phyloP scores from a whole-genome alignment of 768 basidiomycete genomes.

The Tricholoma terreum region DNA sequence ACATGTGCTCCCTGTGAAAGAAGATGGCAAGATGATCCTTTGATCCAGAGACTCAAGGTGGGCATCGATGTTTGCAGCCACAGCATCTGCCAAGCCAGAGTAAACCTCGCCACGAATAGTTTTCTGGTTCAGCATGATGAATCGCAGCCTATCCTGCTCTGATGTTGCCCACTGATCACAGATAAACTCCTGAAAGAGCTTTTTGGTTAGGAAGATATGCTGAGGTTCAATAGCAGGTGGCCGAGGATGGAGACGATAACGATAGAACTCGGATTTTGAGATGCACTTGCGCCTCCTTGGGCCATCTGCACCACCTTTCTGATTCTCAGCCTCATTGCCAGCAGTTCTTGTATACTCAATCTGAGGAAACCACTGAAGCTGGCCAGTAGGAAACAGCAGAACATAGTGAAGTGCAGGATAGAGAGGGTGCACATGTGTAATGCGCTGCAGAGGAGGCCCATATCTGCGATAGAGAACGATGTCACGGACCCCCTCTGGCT shows the following conservation, averaged over 20 bases:
- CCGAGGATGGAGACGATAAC: constrained; percentile 26
- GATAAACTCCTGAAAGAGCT: constrained; percentile 38
- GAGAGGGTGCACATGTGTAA: constrained; percentile 31
- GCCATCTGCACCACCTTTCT: background rate
- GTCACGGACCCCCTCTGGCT: constrained; percentile 22
- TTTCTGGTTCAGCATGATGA: constrained; percentile 25
- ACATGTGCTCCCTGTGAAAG: constrained; percentile 30
- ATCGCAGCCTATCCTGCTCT: constrained; percentile 34
- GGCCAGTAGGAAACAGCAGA: constrained; percentile 39
- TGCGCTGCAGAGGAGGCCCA: constrained; percentile 21
- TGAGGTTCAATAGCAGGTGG: constrained; percentile 13
- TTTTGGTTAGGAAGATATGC: constrained; percentile 28
- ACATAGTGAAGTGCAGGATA: constrained; percentile 43
- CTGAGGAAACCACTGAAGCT: constrained; percentile 34
- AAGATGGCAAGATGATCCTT: constrained; percentile 34
- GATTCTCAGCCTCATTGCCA: background rate
- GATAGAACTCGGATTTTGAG: constrained; percentile 24
- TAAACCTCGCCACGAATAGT: constrained; percentile 31
- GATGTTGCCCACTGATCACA: constrained; percentile 37
- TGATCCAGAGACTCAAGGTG: constrained; percentile 25
- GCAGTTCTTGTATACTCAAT: constrained; percentile 4
- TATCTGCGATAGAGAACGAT: constrained; percentile 28
- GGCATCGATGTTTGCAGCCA: constrained; percentile 16
- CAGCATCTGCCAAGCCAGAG: constrained; percentile 27
- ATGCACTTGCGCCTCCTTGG: constrained; percentile 11